Evolutionary conservation across 345 rosid genomes (phyloP), one percentile per base, ranked within the genome.

Genomic region (Litchi chinensis): DNA sequence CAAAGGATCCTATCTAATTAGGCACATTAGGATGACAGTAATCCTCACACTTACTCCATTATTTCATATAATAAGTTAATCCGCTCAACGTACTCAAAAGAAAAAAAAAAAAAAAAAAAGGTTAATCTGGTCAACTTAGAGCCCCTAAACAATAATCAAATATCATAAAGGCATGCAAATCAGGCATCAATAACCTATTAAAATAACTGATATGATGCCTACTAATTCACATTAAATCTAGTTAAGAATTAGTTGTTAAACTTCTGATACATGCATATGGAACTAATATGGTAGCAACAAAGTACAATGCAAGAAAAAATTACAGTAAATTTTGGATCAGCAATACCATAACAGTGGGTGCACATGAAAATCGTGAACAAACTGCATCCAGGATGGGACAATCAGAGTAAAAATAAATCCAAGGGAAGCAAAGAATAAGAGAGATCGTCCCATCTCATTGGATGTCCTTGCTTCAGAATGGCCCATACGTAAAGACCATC

Each of bases 311-410:
- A 75, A 16, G 11, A 26, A 19, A 26, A 65, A 22, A 62, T 32
- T 54, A 6, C 43, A 68, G 70, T 65, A 28, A 66, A 79, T 64
- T 59, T 68, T 44, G 64, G 68, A 56, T 75, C 19, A 24, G 48
- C 48, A 70, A 76, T 94, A 96, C 98, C 99, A 93, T 81, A 91
- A 80, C 15, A 89, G 48, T 65, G 98, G 99, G 86, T 96, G 99
- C 69, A 79, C 85, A 63, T 87, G 75, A 88, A 96, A 96, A 77
- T 91, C 86, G 28, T 85, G 93, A 74, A 93, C 93, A 78, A 90
- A 86, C 81, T 91, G 91, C 92, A 94, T 96, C 99, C 98, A 94
- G 39, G 87, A 86, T 41, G 98, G 99, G 40, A 87, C 79, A 76
- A 89, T 68, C 73, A 81, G 73, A 9, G 81, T 28, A 88, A 83